Evolutionary conservation across 768 basidiomycete genomes (phyloP), one percentile per base, ranked within the genome.

Genomic region (Lactifluus hygrophoroides): DNA sequence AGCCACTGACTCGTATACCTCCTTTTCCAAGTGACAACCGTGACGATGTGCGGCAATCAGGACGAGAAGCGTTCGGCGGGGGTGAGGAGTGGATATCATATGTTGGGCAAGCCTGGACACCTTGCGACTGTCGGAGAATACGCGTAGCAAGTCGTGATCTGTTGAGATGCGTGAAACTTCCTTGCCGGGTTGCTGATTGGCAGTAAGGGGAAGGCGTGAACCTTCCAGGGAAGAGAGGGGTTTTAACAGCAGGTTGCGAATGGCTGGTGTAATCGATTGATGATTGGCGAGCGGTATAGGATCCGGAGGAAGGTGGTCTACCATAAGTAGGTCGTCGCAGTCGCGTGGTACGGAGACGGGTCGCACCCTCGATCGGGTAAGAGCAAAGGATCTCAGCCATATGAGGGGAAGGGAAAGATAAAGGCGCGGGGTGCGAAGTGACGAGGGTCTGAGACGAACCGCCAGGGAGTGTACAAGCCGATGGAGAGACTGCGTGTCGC

Each of bases 1-100:
- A 38, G 77, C 75, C 35, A 83, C 73, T 17, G 73, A 64, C 66
- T 88, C 84, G 78, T 84, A 89, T 9, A 76, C 77, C 58, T 75
- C 77, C 51, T 76, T 76, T 52, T 77, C 77, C 63, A 82, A 69
- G 9, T 65, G 69, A 66, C 73, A 76, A 32, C 84, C 85, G 5
- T 82, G 69, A 7, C 69, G 64, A 61, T 78, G 74, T 0, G 82
- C 77, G 19, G 86, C 67, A 32, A 65, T 59, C 60, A 88, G 72
- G 8, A 79, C 68, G 17, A 73, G 73, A 30, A 77, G 65, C 2
- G 80, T 78, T 44, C 71, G 71, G 21, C 67, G 68, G 11, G 80
- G 80, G 17, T 14, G 11, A 25, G 35, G 14, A 23, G 61, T 49
- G 27, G 28, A 44, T 37, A 51, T 28, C 54, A 64, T 47, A 13